Base-by-base conservation (phyloP, 192 early-diverging fungal genomes). In the Coemansia sp. region DNA sequence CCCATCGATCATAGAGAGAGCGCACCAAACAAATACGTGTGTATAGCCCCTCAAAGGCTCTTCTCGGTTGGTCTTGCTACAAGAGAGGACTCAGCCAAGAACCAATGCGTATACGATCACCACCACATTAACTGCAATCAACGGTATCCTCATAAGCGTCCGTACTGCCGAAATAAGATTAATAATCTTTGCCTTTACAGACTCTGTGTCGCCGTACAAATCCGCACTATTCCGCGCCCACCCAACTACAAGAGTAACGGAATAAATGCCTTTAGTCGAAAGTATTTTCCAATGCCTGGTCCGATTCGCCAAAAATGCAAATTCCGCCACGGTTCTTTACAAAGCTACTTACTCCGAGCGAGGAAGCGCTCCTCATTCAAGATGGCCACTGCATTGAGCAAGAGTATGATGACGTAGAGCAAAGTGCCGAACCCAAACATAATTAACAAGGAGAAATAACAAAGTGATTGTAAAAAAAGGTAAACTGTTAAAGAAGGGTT, bases 351-450 rank as follows among this genome's bases (percentile, higher is more conserved):
- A 94, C 92, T 92, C 63, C 88, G 77, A 8, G 90, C 88, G 18
- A 95, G 78, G 62, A 95, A 95, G 18, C 93, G 85, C 53, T 95
- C 90, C 72, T 95, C 93, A 60, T 90, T 90, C 38, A 95, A 66
- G 45, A 95, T 80, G 37, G 93, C 93, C 26, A 95, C 76, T 18
- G 87, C 90, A 68, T 95, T 95, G 53, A 94, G 80, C 47, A 93
- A 78, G 65, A 93, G 80, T 29, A 95, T 75, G 29, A 78, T 53
- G 14, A 90, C 79, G 63, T 93, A 88, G 43, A 95, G 74, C 33
- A 95, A 69, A 23, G 84, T 85, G 30, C 90, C 90, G 34, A 92
- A 72, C 24, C 82, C 83, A 57, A 87, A 78, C 77, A 78, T 78
- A 20, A n/a, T n/a, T n/a, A n/a, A n/a, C n/a, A n/a, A n/a, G n/a